phyloP scores from a whole-genome alignment of 495 filamentous ascomycete species.

The Podospora sp. region DNA sequence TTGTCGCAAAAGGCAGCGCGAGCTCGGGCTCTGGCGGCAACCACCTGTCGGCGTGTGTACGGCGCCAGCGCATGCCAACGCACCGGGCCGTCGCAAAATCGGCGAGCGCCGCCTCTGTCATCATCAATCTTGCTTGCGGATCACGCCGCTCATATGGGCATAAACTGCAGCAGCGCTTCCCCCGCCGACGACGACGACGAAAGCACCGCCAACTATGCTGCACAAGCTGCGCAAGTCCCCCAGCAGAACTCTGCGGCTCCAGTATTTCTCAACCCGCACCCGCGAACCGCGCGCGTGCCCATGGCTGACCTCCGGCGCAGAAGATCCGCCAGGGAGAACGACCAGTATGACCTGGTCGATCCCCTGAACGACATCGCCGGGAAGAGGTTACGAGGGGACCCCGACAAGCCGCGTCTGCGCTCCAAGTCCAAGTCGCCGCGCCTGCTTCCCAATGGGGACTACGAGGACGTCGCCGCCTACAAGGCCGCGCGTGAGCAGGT shows the following conservation, averaged over 20 bases:
- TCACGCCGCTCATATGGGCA: slow-evolving; percentile 21
- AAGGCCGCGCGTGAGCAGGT: slow-evolving; percentile 12
- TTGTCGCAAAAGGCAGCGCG: not conserved
- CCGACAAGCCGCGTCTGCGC: not conserved
- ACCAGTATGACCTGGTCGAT: slow-evolving; percentile 22
- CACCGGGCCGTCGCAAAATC: not conserved
- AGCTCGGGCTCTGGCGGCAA: not conserved
- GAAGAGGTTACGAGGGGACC: slow-evolving; percentile 6
- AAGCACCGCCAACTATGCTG: slow-evolving; percentile 9
- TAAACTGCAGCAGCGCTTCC: slow-evolving; percentile 21
- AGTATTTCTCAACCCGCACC: slow-evolving; percentile 21
- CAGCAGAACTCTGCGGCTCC: slow-evolving; percentile 20
- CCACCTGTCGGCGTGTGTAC: slow-evolving; percentile 1
- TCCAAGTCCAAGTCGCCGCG: not conserved
- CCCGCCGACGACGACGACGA: slow-evolving; percentile 16
- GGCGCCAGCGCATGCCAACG: slow-evolving; percentile 10
- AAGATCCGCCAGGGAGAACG: slow-evolving; percentile 11
- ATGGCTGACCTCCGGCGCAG: slow-evolving; percentile 25
- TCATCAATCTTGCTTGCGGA: not conserved
- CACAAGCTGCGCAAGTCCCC: slow-evolving; percentile 19
- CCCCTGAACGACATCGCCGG: slow-evolving; percentile 8
- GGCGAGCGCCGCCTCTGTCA: not conserved
- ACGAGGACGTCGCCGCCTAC: slow-evolving; percentile 9
- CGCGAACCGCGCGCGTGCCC: slow-evolving; percentile 1
- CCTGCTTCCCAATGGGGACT: not conserved